phyloP scores from a whole-genome alignment of 306 rosid species.

The Sphenostylis stenocarpa region DNA sequence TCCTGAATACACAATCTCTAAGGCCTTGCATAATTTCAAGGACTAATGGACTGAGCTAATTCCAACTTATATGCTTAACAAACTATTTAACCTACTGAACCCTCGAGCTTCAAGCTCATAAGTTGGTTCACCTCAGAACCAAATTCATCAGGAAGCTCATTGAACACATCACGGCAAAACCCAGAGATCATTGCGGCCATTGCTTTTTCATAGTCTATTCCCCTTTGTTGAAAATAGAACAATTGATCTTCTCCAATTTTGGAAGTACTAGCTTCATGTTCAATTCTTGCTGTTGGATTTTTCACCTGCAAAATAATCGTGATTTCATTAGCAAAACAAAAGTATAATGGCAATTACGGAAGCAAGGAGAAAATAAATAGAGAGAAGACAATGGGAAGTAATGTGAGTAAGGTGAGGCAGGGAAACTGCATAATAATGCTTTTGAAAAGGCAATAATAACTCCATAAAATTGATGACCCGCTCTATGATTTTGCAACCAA shows the following conservation, averaged over 20 bases:
- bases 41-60: neutral
- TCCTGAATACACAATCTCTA: neutral
- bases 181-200: conserved; percentile 2
- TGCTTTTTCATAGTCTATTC: neutral
- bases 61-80: neutral
- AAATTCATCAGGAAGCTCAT: conserved; percentile 1
- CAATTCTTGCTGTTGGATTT: neutral
- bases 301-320: neutral
- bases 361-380: neutral
- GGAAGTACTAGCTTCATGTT: neutral
- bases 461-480: neutral
- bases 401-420: neutral
- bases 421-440: neutral
- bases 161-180: neutral
- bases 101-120: neutral
- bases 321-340: neutral
- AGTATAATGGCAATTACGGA: neutral
- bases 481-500: no score
- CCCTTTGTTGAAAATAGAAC: neutral
- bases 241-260: neutral
- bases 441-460: neutral
- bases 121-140: conserved; percentile 1
- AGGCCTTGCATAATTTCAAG: neutral
- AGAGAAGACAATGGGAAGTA: no score
- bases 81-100: neutral